phyloP scores from a whole-genome alignment of 208 protist species.

The Herpetomonas samuelpessoai region DNA sequence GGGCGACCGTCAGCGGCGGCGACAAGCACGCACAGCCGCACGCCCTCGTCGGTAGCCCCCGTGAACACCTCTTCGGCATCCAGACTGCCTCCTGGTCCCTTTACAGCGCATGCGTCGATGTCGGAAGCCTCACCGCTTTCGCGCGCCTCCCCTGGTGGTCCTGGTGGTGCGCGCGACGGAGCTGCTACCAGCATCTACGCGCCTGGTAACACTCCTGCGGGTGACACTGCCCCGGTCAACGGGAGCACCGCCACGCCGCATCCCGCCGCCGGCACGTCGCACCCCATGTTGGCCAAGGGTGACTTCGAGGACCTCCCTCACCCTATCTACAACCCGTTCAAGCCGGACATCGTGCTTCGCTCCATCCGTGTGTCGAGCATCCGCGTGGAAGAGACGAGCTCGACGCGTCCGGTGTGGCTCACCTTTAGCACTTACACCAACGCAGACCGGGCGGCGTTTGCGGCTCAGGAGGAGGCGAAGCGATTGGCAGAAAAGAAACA shows the following conservation, averaged over 20 bases:
- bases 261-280: background rate
- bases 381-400: slow-evolving; percentile 22
- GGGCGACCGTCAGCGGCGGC: background rate
- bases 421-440: slow-evolving; percentile 38
- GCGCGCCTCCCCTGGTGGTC: too few relatives aligned
- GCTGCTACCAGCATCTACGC: background rate
- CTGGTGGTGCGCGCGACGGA: too few relatives aligned
- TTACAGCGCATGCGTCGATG: too few relatives aligned
- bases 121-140: too few relatives aligned
- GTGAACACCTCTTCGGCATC: too few relatives aligned
- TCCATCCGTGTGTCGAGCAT: slow-evolving; percentile 30
- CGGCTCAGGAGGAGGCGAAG: background rate
- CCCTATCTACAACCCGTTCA: slow-evolving; percentile 36
- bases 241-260: background rate
- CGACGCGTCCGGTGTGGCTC: slow-evolving; percentile 36
- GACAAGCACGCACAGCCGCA: background rate
- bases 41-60: too few relatives aligned
- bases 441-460: slow-evolving; percentile 16
- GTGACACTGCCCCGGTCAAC: background rate
- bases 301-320: slow-evolving; percentile 31
- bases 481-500: background rate
- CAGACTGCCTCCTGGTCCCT: too few relatives aligned
- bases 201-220: background rate
- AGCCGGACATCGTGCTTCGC: slow-evolving; percentile 27
- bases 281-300: background rate